These are phyloP conservation scores for Spinellus fusiger DNA, from an alignment of 192 early-diverging fungal species.

Conservation along the genomic window DNA sequence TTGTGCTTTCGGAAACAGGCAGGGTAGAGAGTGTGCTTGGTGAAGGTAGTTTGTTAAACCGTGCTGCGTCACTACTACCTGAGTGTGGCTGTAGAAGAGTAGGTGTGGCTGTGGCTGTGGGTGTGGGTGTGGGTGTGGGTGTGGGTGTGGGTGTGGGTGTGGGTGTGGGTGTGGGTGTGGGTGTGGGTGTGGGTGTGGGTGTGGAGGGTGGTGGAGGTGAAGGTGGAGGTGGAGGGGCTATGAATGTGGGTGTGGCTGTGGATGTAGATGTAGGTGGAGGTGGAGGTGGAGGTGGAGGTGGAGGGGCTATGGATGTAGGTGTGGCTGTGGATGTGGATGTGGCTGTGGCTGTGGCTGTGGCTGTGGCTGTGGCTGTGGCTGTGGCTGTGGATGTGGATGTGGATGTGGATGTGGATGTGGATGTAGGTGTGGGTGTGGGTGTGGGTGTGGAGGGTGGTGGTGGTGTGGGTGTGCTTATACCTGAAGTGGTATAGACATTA, in stretches of 20 bases:
- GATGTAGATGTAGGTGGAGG: slow-evolving; percentile 1
- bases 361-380: background rate
- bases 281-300: background rate
- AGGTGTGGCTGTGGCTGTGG: background rate
- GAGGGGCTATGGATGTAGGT: background rate
- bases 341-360: background rate
- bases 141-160: background rate
- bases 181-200: background rate
- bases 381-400: background rate
- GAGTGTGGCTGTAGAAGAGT: background rate
- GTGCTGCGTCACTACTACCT: no score
- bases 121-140: background rate
- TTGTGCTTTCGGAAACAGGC: slow-evolving; percentile 11
- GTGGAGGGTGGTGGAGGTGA: slow-evolving; percentile 1
- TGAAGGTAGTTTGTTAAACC: slow-evolving; percentile 1
- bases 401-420: background rate
- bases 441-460: slow-evolving; percentile 1
- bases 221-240: background rate
- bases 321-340: background rate
- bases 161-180: background rate
- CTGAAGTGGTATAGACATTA: no score
- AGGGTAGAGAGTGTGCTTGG: slow-evolving; percentile 1
- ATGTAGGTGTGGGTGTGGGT: background rate
- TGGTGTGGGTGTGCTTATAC: background rate
- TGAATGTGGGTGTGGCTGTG: background rate